Percentiles rank a stretch among this genome's conserved stretches.
phyloP scores from a whole-genome alignment of 1,284 basidiomycete species.

The Ustilago hordei region DNA sequence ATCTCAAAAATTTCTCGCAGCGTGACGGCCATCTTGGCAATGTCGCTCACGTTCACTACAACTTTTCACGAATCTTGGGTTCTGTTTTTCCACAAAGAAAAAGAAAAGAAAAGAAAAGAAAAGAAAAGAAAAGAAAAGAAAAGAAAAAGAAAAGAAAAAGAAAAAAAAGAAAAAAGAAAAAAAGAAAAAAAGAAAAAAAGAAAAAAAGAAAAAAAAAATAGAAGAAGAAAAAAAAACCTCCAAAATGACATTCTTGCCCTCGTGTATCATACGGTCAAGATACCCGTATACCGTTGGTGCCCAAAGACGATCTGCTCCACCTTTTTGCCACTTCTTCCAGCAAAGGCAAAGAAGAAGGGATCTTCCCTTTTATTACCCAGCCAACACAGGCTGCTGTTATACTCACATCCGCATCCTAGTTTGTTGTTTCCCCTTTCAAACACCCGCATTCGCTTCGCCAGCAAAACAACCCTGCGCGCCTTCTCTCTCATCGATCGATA shows the following conservation, averaged over 20 bases:
- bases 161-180: no score
- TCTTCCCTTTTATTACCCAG: constrained; percentile 17
- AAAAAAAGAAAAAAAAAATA: no score
- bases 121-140: no score
- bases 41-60: constrained; percentile 5
- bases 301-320: constrained; percentile 21
- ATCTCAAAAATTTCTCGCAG: neutral
- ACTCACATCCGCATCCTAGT: constrained; percentile 39
- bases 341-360: constrained; percentile 30
- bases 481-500: constrained; percentile 13
- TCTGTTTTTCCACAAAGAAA: neutral
- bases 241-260: neutral
- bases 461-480: neutral
- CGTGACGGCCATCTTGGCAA: constrained; percentile 16
- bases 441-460: neutral
- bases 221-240: no score
- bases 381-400: constrained; percentile 36
- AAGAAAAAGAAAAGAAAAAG: no score
- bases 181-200: no score
- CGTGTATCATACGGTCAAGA: constrained; percentile 37
- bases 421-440: constrained; percentile 7
- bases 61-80: neutral
- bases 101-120: rapidly evolving
- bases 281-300: constrained; percentile 48
- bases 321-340: constrained; percentile 5